Conservation (phyloP, 2,329 filamentous ascomycete genomes). For the Rhinocladiella similis region DNA sequence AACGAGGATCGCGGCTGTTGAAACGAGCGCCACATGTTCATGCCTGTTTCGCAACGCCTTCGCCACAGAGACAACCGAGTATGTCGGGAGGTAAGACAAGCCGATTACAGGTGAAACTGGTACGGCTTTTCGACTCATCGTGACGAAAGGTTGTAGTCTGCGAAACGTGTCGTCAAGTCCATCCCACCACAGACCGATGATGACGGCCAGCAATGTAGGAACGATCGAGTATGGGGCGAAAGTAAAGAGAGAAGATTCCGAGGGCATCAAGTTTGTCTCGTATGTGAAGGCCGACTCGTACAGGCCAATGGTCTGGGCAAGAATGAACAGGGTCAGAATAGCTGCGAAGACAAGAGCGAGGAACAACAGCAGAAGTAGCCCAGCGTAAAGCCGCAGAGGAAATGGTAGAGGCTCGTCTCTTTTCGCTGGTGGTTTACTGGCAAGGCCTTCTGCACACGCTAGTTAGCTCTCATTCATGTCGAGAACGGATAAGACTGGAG, state of each 20-base stretch:
- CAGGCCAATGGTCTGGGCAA: constrained; percentile 4
- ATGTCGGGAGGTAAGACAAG: constrained; percentile 5
- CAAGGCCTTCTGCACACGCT: background rate
- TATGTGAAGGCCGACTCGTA: constrained; percentile 12
- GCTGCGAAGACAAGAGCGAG: constrained; percentile 1
- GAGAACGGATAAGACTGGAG: background rate
- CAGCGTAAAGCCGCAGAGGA: background rate
- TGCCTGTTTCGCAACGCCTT: constrained; percentile 10
- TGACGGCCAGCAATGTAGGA: constrained; percentile 18
- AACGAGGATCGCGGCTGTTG: background rate
- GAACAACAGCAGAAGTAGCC: constrained; percentile 1
- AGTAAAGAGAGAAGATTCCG: background rate
- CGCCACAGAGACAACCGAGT: background rate
- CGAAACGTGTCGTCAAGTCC: constrained; percentile 18
- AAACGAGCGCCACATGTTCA: constrained; percentile 9
- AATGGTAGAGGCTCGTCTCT: constrained; percentile 3
- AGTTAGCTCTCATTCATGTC: background rate
- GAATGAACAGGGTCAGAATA: background rate
- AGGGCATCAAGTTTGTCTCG: background rate
- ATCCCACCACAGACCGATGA: constrained; percentile 21
- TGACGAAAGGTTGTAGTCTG: constrained; percentile 21
- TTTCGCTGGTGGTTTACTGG: background rate
- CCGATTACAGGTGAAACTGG: constrained; percentile 2
- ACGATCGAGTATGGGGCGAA: constrained; percentile 21
- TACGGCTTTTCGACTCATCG: constrained; percentile 12